Base-by-base conservation (phyloP, 352 stramenopile species). In the Hyaloperonospora brassicae region DNA sequence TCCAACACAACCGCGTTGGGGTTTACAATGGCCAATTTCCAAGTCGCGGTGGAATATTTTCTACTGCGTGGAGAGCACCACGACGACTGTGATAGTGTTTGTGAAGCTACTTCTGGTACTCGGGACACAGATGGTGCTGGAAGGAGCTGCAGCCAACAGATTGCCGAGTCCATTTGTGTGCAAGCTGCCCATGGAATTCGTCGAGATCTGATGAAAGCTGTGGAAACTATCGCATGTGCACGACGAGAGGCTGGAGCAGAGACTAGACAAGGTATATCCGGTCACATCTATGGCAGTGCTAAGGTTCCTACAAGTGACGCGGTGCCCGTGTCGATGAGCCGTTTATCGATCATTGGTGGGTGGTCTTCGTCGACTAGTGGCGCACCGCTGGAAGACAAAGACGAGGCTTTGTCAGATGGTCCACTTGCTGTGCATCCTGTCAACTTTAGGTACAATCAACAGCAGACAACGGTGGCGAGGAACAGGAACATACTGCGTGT, bases 31-130 rank as follows among this genome's bases (percentile, higher is more conserved):
- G 82, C 79, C 8, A 92, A 84, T 35, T 92, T 89, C 42, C 77
- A 89, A 62, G 79, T 92, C 27, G 82, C 77, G 7, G 49, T 87
- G 27, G 76, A 89, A 52, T 89, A 78, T 58, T 87, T 89, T n/a
- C 36, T 88, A 14, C 62, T 85, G 61, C 74, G 70, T 22, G 73
- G 62, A 4, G 47, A 59, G 27, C 54, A 70, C 22, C 45, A 70
- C 21, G 55, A 59, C 25, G 60, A 59, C 11, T 65, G 62, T 49
- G 17, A 17, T 17, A 17, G 17, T 17, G 17, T 17, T 17, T 17
- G 17, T 17, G 17, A 17, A 17, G 45, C 47, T 9, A 57, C 59
- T 2, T 43, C 66, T 23, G 46, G 38, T 7, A 21, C 60, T 25
- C 62, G 66, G 58, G 41, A 55, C 21, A 52, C 22, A n/a, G 52